Conservation (phyloP, 768 basidiomycete genomes). For the Naganishia antarctica region DNA sequence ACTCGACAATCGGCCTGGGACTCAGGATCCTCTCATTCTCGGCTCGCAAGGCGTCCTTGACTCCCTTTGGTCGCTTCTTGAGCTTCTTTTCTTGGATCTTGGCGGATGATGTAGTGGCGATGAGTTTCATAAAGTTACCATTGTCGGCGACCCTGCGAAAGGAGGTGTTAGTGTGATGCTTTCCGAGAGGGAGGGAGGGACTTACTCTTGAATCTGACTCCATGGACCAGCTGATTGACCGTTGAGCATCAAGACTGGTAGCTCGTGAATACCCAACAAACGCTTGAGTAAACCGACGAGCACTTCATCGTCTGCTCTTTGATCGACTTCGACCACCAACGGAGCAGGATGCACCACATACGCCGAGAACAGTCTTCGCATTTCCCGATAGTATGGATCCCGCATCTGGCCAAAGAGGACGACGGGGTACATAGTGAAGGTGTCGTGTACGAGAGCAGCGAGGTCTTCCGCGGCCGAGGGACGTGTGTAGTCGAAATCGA, state of each 20-base stretch:
- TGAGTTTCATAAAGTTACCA: slow-evolving; percentile 31
- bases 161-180: background rate
- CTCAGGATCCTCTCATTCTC: slow-evolving; percentile 46
- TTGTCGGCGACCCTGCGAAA: slow-evolving; percentile 27
- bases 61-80: slow-evolving; percentile 44
- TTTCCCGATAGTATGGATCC: slow-evolving; percentile 47
- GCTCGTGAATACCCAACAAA: slow-evolving; percentile 36
- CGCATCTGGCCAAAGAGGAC: slow-evolving; percentile 48
- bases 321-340: slow-evolving; percentile 47
- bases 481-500: slow-evolving; percentile 48
- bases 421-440: slow-evolving; percentile 43
- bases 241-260: slow-evolving; percentile 42
- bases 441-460: slow-evolving; percentile 39
- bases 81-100: slow-evolving; percentile 35
- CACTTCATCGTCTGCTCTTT: slow-evolving; percentile 33
- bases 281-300: slow-evolving; percentile 41
- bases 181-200: slow-evolving; percentile 8
- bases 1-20: slow-evolving; percentile 37
- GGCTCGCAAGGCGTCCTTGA: slow-evolving; percentile 41
- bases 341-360: slow-evolving; percentile 44
- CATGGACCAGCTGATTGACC: slow-evolving; percentile 40
- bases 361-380: slow-evolving; percentile 41
- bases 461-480: slow-evolving; percentile 40
- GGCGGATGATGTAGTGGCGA: slow-evolving; percentile 34
- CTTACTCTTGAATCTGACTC: slow-evolving; percentile 32